phyloP scores from a whole-genome alignment of 2,329 filamentous ascomycete genomes.

The Diplodia scrobiculata region DNA sequence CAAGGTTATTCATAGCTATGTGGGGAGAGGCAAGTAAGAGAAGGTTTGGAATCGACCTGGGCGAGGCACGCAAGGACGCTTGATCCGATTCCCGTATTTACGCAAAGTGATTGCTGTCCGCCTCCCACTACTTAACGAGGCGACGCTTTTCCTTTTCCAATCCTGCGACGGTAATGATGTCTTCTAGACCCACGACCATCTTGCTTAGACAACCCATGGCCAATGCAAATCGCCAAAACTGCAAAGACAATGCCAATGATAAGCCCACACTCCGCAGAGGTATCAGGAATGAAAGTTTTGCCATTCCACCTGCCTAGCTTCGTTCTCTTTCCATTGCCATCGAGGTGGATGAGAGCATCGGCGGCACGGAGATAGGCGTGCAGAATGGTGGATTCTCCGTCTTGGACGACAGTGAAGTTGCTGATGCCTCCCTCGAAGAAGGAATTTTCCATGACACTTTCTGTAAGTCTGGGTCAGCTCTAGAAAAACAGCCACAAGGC shows the following conservation, averaged over 20 bases:
- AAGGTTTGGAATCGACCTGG: no score
- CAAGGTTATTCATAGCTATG: no score
- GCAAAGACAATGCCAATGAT: neutral
- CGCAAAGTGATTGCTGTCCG: no score
- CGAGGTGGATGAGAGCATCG: neutral
- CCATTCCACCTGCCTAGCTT: neutral
- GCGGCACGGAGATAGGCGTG: neutral
- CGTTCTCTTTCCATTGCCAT: neutral
- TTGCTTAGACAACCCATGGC: no score
- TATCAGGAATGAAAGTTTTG: neutral
- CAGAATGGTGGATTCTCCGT: neutral
- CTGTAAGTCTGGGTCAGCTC: neutral
- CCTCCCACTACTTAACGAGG: no score
- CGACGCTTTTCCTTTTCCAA: no score
- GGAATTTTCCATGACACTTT: neutral
- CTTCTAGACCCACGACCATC: no score
- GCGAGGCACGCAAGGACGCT: no score
- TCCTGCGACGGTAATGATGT: no score
- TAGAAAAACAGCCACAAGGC: neutral
- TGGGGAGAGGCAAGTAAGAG: no score
- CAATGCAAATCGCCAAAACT: no score
- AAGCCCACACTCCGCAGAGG: neutral
- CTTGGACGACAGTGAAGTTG: neutral
- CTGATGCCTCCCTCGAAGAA: neutral
- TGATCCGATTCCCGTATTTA: no score